A percentile compares a stretch with the other conserved stretches of the same genome.
These are phyloP conservation scores for Cercospora sp. DNA, from an alignment of 2,329 filamentous ascomycete species.

Conservation along the genomic window DNA sequence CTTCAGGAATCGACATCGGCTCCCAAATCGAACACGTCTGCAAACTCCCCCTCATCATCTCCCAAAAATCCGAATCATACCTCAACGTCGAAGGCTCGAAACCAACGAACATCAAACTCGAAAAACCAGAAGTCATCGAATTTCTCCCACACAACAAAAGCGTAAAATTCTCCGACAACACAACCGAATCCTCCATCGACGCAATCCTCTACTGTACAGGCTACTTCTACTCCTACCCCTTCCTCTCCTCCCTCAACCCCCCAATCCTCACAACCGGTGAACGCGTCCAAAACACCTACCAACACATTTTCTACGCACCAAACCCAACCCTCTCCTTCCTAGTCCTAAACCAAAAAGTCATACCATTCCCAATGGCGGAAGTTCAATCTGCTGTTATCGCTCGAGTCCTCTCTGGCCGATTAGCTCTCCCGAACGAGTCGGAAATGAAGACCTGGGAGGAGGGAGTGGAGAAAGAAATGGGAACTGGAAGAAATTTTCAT, in stretches of 20 bases:
- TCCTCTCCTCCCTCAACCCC: slow-evolving; percentile 48
- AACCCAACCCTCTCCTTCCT: slow-evolving; percentile 79
- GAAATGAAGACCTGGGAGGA: slow-evolving; percentile 72
- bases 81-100: slow-evolving; percentile 42
- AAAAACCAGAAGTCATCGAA: slow-evolving; percentile 54
- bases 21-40: slow-evolving; percentile 68
- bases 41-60: slow-evolving; percentile 62
- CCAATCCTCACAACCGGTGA: slow-evolving; percentile 66
- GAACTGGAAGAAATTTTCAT: slow-evolving; percentile 55
- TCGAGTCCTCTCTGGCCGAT: slow-evolving; percentile 70
- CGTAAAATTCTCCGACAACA: slow-evolving; percentile 68
- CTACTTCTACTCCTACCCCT: slow-evolving; percentile 83
- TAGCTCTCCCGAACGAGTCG: slow-evolving; percentile 61
- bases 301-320: slow-evolving; percentile 74
- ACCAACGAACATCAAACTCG: slow-evolving; percentile 55
- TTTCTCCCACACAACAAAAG: too few species aligned
- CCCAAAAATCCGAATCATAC: slow-evolving; percentile 56
- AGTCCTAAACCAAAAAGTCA: slow-evolving; percentile 74
- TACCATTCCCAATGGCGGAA: slow-evolving; percentile 82
- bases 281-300: slow-evolving; percentile 70
- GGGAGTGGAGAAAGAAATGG: slow-evolving; percentile 39
- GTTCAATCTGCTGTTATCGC: slow-evolving; percentile 75
- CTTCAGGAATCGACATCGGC: slow-evolving; percentile 81
- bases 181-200: slow-evolving; percentile 67
- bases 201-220: slow-evolving; percentile 84